Evolutionary conservation across 2,329 filamentous ascomycete species (phyloP).

Genomic region (Monosporascus cannonballus): DNA sequence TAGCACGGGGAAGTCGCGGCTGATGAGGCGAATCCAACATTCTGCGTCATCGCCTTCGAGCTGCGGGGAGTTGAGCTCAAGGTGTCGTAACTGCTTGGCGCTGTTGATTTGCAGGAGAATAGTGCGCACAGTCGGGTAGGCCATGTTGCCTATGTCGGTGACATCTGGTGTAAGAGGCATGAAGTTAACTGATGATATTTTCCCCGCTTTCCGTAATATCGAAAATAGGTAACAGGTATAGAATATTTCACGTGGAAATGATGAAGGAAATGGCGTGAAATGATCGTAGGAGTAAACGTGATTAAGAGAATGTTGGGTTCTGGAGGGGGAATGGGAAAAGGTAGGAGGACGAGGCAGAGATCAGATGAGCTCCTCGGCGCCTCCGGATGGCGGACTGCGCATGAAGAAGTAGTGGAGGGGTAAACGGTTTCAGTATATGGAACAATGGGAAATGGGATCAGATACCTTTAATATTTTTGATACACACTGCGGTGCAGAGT

Average conservation of each 20-base stretch:
- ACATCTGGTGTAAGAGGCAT: slow-evolving; percentile 35
- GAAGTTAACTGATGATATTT: slow-evolving; percentile 20
- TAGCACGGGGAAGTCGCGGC: slow-evolving; percentile 66
- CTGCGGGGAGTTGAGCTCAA: slow-evolving; percentile 74
- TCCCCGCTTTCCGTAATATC: neutral
- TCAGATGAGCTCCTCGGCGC: neutral
- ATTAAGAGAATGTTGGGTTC: neutral
- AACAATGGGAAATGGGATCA: slow-evolving; percentile 1
- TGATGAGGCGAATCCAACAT: slow-evolving; percentile 75
- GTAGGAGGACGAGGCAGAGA: neutral
- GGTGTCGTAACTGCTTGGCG: slow-evolving; percentile 64
- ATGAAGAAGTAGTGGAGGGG: neutral
- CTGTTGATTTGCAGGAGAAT: slow-evolving; percentile 68
- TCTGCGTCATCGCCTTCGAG: slow-evolving; percentile 63
- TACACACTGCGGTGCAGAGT: slow-evolving; percentile 43
- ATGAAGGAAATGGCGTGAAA: too few relatives aligned
- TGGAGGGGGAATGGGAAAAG: neutral
- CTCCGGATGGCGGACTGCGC: neutral
- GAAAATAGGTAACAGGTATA: too few relatives aligned
- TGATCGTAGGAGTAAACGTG: too few relatives aligned
- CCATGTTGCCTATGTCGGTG: slow-evolving; percentile 64
- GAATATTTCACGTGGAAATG: neutral
- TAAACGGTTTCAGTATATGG: neutral
- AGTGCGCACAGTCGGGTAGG: slow-evolving; percentile 58
- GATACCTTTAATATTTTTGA: slow-evolving; percentile 43